These are phyloP conservation scores for Starmera caribaea DNA, from an alignment of 805 yeast species.

Conservation along the genomic window DNA sequence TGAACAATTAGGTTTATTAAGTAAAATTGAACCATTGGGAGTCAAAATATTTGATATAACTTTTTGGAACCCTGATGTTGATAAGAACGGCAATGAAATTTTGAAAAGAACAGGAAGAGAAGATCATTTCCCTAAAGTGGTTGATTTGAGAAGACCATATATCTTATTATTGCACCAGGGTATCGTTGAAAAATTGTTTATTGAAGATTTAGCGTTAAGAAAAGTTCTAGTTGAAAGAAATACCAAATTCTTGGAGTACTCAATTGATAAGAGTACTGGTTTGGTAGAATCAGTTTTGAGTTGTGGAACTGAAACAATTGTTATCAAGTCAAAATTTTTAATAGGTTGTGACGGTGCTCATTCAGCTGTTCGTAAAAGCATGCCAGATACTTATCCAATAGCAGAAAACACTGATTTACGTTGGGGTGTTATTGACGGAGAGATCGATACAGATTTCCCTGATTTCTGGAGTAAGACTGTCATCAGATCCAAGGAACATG, in stretches of 20 bases:
- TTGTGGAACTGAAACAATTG: background rate
- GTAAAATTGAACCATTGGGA: constrained; percentile 18
- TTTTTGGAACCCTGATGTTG: constrained; percentile 21
- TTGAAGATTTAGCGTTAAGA: constrained; percentile 12
- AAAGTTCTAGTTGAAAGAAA: constrained; percentile 7
- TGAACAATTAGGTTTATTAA: constrained; percentile 19
- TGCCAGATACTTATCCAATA: constrained; percentile 21
- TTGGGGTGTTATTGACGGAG: constrained; percentile 28
- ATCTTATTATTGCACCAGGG: constrained; percentile 24
- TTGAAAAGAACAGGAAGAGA: background rate
- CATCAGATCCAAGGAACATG: constrained; percentile 22
- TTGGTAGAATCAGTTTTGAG: background rate
- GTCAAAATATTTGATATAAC: constrained; percentile 21
- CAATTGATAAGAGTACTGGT: constrained; percentile 4
- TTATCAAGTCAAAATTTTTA: constrained; percentile 23
- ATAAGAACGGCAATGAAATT: constrained; percentile 11
- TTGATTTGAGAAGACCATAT: constrained; percentile 19
- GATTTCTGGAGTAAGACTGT: constrained; percentile 25
- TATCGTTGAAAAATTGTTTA: constrained; percentile 19
- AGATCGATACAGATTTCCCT: constrained; percentile 26
- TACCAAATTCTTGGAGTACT: constrained; percentile 12
- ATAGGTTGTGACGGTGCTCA: constrained; percentile 26
- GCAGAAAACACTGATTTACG: constrained; percentile 26
- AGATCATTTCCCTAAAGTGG: constrained; percentile 3
- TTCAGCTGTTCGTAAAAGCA: constrained; percentile 23